Evolutionary conservation across 768 basidiomycete genomes (phyloP), one percentile per base, ranked within the genome.

Genomic region (Boletus barrowsii): DNA sequence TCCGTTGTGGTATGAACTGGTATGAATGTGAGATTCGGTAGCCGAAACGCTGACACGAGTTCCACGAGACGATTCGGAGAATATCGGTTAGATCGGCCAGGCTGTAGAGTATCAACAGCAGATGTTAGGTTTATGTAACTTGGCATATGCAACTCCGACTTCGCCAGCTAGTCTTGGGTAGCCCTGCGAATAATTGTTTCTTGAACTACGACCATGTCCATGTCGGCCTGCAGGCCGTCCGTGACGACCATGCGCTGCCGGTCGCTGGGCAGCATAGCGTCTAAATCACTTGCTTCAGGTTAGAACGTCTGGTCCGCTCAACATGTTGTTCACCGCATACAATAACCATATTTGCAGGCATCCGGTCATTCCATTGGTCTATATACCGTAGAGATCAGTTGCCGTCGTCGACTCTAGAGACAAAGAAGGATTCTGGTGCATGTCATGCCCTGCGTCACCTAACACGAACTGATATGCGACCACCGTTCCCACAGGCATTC

Each of bases 401-500:
- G 2, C 41, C 56, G 33, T 5, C 56, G 13, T 50, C 51, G 10
- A 45, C 50, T 26, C n/a, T 53, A 47, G 63, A 60, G 43, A 47
- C 47, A 47, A 60, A 47, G 46, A 67, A 62, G 48, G 59, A 61
- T 61, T 58, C 65, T 46, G 70, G 69, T 72, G 47, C 47, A 42
- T 59, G 47, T 49, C 49, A 29, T 48, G n/a, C 17, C 29, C 26
- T 47, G 8, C 22, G 30, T 56, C 20, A 47, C 18, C 36, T 47
- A 35, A 41, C 47, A 26, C 20, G 43, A 17, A 24, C 45, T 49
- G 46, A 61, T 24, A 17, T 39, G 15, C 33, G 11, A 7, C 8
- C 48, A 30, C 35, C 35, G 37, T 50, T 43, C 32, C 52, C 47
- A n/a, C 61, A 80, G 82, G 81, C 26, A 71, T 63, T 57, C 85